Base-by-base conservation (phyloP, 306 rosid species). In the Senna siamea region DNA sequence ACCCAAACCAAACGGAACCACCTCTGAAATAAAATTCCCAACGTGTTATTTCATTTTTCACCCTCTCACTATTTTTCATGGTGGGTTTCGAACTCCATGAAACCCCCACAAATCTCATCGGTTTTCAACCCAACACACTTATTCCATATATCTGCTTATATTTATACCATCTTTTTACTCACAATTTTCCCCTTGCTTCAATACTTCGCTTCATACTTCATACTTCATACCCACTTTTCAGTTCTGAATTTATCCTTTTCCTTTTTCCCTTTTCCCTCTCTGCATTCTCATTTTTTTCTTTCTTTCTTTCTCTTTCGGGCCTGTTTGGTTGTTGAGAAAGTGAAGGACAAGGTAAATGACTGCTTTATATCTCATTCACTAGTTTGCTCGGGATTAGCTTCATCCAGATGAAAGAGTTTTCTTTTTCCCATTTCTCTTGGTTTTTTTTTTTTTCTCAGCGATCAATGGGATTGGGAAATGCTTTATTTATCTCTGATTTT, bases 41-140 rank as follows among this genome's bases (percentile, higher is more conserved):
- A 68, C 69, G 28, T 26, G 13, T 26, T 50, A 11, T 26, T 18
- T 43, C 57, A 12, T 15, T 11, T 44, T 32, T 37, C 40, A 37
- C 40, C 40, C 40, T 44, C 13, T 65, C 37, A 53, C 2, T 37
- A 30, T 62, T 56, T 59, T 47, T 61, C 28, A 34, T 1, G 77
- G 47, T 85, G 85, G 54, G 90, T 85, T 83, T 79, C 66, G 22
- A 70, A 40, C 69, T 65, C 84, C 90, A 69, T 85, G 68, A 77
- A 79, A 62, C 80, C 47, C 86, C 75, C 73, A 50, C 82, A 69
- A 78, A 82, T 80, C 86, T 80, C 83, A 85, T 81, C 92, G 76
- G 84, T 77, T 80, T 82, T 69, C 81, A 85, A 87, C 96, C 92
- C 74, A 90, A 82, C 87, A 72, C 69, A 74, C 83, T 67, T 72